phyloP scores from a whole-genome alignment of 1,139 yeast genomes.

The Magnusiomyces paraingens region DNA sequence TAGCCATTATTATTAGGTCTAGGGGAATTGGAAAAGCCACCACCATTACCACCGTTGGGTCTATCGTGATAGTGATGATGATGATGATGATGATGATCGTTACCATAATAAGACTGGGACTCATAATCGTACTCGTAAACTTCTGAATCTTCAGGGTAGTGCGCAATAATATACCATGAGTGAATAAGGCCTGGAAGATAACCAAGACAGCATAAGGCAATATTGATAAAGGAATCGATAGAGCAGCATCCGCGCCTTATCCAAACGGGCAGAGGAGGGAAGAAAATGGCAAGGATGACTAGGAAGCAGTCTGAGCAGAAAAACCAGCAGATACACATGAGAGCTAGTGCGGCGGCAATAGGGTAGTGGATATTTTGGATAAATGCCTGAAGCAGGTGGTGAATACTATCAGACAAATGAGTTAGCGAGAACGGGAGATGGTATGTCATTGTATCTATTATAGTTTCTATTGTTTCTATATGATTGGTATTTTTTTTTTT shows the following conservation, averaged over 20 bases:
- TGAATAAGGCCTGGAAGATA: constrained; percentile 65
- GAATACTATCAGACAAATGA: no score
- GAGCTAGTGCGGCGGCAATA: no score
- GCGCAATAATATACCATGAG: constrained; percentile 41
- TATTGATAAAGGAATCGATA: constrained; percentile 64
- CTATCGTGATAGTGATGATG: not conserved
- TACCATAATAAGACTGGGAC: constrained; percentile 2
- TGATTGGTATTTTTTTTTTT: no score
- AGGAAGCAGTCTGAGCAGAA: constrained; percentile 56
- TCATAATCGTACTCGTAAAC: constrained; percentile 9
- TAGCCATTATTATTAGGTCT: not conserved
- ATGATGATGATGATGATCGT: not conserved
- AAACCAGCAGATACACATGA: constrained; percentile 1
- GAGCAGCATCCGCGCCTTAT: constrained; percentile 69
- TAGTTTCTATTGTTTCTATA: no score
- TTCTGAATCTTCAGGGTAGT: constrained; percentile 32
- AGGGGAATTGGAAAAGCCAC: not conserved
- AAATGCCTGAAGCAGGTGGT: no score
- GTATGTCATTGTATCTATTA: no score
- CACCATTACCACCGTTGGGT: not conserved
- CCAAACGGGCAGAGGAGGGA: constrained; percentile 80
- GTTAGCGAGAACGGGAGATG: no score
- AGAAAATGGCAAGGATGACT: constrained; percentile 68
- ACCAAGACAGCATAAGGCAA: constrained; percentile 69
- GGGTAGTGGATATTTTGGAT: no score